A percentile compares a stretch with the other conserved stretches of the same genome.
These are phyloP conservation scores for Calonectria pseudoturangicola DNA, from an alignment of 2,329 filamentous ascomycete genomes.

Conservation along the genomic window DNA sequence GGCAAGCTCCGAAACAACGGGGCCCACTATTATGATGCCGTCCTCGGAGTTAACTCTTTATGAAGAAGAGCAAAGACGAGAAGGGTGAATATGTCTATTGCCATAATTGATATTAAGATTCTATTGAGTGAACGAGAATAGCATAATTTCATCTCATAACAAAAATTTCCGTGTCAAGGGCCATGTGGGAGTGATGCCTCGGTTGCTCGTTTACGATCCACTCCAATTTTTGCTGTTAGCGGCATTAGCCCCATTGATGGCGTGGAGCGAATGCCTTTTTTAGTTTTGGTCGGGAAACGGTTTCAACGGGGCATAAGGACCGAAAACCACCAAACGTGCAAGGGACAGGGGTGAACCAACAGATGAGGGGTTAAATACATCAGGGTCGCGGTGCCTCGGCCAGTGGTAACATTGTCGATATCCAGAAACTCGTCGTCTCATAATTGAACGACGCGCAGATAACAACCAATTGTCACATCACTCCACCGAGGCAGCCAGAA, in stretches of 20 bases:
- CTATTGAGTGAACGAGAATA: no score
- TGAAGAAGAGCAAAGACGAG: no score
- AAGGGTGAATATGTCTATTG: no score
- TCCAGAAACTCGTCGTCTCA: neutral
- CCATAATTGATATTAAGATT: neutral
- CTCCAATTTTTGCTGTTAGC: no score
- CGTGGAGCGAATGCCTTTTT: neutral
- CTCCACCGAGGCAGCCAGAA: neutral
- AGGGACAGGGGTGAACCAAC: neutral
- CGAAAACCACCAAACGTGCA: neutral
- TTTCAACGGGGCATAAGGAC: neutral
- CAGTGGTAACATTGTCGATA: neutral
- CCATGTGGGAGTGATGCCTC: neutral
- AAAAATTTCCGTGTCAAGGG: no score
- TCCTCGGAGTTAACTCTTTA: no score
- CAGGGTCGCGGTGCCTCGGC: neutral
- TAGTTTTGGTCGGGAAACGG: neutral
- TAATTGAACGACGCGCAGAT: neutral
- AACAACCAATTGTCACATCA: neutral
- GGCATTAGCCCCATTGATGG: neutral
- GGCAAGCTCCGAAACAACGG: slow-evolving; percentile 15
- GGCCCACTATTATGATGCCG: neutral
- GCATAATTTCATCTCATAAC: no score
- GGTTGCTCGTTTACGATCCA: neutral
- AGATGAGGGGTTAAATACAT: slow-evolving; percentile 11